Base-by-base conservation (phyloP, 805 yeast genomes). In the Lipomyces lipofer region DNA sequence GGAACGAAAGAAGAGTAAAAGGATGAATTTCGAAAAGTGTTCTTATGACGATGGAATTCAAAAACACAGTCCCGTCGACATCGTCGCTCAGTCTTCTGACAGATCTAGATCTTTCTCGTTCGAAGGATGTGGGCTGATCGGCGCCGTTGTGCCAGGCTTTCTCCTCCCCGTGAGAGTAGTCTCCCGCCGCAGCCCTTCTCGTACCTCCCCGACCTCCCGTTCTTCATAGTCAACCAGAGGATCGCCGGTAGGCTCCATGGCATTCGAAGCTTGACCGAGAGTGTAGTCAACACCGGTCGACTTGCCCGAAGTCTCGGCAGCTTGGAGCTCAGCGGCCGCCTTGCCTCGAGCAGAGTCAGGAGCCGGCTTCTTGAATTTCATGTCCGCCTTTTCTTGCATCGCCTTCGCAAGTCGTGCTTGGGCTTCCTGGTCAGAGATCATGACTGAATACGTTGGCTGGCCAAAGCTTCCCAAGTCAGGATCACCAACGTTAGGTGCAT, bases 401-500 rank as follows among this genome's bases (percentile, higher is more conserved):
- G 30, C 36, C 12, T 24, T 27, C 10, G 22, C 51, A 12, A 10
- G 38, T 21, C 51, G 25, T 12, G 22, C 24, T 28, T 47, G 29
- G 13, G 51, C 51, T 5, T 39, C 45, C 7, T 43, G 30, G 13
- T 36, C 49, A 2, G 38, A 17, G 8, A 47, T 13, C 30, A 10
- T 47, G 22, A 47, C 51, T 1, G 39, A 19, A 13, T 47, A 47
- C 4, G 29, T 13, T 7, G 51, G 51, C 36, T 47, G 51, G 21
- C 36, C 51, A 13, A 24, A 44, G 51, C n/a, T 43, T n/a, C 59
- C 59, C n/a, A 55, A 13, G 17, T 19, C 52, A 27, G 60, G 54
- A 7, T 21, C 46, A n/a, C 47, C 58, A 13, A 33, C 47, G 13
- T 56, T 56, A 6, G 60, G 59, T 13, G 54, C 46, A 24, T 45